phyloP scores from a whole-genome alignment of 139 green algal genomes.

The Gonium pectorale region DNA sequence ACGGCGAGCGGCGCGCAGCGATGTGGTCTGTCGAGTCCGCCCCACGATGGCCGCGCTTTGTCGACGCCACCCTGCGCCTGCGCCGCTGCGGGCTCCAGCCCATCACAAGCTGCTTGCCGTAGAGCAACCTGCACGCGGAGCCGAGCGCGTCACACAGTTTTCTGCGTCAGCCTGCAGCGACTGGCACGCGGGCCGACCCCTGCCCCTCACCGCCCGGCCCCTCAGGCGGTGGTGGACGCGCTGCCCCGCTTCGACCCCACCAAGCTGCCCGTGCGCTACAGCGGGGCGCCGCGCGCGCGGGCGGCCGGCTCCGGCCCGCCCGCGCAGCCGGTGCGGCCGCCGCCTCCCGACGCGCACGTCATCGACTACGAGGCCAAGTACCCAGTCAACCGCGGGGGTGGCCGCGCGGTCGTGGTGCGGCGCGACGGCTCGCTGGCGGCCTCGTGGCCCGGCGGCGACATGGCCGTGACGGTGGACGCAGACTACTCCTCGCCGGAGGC shows the following conservation, averaged over 20 bases:
- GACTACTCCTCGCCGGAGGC: slow-evolving; percentile 18
- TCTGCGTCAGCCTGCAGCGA: too few relatives aligned
- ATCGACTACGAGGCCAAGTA: slow-evolving; percentile 35
- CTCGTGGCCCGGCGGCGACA: slow-evolving; percentile 53
- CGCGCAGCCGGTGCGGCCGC: background rate
- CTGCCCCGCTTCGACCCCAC: slow-evolving; percentile 27
- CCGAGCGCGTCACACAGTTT: too few relatives aligned
- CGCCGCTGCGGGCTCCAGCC: too few relatives aligned
- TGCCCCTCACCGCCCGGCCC: background rate
- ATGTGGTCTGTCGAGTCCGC: too few relatives aligned
- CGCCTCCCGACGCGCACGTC: slow-evolving; percentile 2
- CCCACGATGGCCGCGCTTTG: too few relatives aligned
- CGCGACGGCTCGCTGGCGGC: slow-evolving; percentile 45
- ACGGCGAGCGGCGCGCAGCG: too few relatives aligned
- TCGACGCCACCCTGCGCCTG: too few relatives aligned
- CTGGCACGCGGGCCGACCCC: background rate
- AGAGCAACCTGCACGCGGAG: too few relatives aligned
- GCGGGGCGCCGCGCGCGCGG: background rate
- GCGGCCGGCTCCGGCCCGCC: background rate
- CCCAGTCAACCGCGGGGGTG: background rate
- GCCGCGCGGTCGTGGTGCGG: slow-evolving; percentile 39
- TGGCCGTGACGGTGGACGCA: slow-evolving; percentile 51
- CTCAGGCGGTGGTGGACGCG: slow-evolving; percentile 41
- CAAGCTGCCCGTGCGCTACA: slow-evolving; percentile 37
- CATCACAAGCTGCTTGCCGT: too few relatives aligned